Evolutionary conservation across 805 yeast species (phyloP), one percentile per base, ranked within the genome.

Genomic region (Ogataea paraovalis): DNA sequence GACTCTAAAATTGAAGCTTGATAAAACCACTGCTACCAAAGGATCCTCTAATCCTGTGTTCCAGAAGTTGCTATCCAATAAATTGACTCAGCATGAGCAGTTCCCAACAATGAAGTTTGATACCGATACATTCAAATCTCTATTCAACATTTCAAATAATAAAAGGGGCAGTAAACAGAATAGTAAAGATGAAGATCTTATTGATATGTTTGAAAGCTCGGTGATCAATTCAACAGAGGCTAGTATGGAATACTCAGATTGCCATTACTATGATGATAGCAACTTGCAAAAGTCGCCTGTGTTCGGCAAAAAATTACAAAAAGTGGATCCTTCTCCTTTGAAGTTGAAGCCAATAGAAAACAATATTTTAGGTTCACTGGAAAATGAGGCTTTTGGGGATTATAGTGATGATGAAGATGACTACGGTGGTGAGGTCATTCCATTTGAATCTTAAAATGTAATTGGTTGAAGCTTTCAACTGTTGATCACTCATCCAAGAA

Each of bases 231-330:
- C 36, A 3, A 36, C 27, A 5, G 46, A 45, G 14, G 14, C 18
- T 10, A 27, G 40, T 32, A 50, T 54, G 7, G 54, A 58, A 4
- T 54, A 57, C 22, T 54, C 59, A 1, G 57, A 55, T 16, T 59
- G 61, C 45, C 56, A 58, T 22, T 57, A 58, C 40, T 56, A 55
- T 41, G 64, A 60, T 27, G 60, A 55, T 39, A 52, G 44, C 13
- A 14, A 40, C 44, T 14, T 47, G 44, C 43, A 47, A 43, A 49
- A 43, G 6, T 16, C 53, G 2, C 41, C 45, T 13, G 41, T 44
- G 12, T 30, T 14, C 5, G 4, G 12, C 28, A 38, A 33, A 44
- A 25, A 28, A n/a, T 34, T 34, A 18, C 38, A 30, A 14, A 30
- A 30, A 14, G 34, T 30, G 16, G 34, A 30, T 16, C 38, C 21